Conservation (phyloP, 2,329 filamentous ascomycete species). For the Magnaporthiopsis poae region DNA sequence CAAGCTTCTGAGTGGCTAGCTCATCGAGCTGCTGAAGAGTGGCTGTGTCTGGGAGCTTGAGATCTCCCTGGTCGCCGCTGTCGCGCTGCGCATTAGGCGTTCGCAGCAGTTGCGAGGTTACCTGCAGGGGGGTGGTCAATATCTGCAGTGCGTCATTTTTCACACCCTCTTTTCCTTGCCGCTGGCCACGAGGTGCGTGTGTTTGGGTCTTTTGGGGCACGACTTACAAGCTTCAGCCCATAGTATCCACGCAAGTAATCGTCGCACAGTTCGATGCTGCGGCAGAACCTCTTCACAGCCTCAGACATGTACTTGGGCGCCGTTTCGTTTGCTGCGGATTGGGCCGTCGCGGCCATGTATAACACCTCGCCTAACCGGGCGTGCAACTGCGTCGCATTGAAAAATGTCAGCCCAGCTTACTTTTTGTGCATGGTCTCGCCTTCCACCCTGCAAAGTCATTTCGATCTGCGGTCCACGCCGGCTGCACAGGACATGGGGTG, state of each 20-base stretch:
- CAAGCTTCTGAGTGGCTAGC: slow-evolving; percentile 62
- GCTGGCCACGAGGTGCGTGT: neutral
- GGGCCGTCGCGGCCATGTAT: slow-evolving; percentile 54
- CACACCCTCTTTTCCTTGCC: neutral
- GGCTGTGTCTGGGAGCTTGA: slow-evolving; percentile 43
- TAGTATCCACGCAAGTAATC: slow-evolving; percentile 88
- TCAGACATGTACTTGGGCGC: slow-evolving; percentile 50
- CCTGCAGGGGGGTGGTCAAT: slow-evolving; percentile 22
- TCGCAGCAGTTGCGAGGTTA: slow-evolving; percentile 39
- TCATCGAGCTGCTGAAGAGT: slow-evolving; percentile 61
- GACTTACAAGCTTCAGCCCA: slow-evolving; percentile 67
- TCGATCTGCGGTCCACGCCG: neutral
- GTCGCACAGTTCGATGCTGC: slow-evolving; percentile 87
- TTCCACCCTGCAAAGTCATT: neutral
- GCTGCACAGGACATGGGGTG: slow-evolving; percentile 3
- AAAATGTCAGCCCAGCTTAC: slow-evolving; percentile 3
- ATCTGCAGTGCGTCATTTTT: neutral
- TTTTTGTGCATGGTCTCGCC: neutral
- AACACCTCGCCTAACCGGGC: slow-evolving; percentile 76
- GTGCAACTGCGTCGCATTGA: slow-evolving; percentile 53
- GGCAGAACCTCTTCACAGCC: slow-evolving; percentile 73
- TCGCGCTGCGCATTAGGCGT: slow-evolving; percentile 31
- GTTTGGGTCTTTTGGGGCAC: neutral
- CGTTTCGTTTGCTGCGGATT: slow-evolving; percentile 26
- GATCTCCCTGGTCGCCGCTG: slow-evolving; percentile 37